Evolutionary conservation across 371 early-diverging fungal species (phyloP), one percentile per base, ranked within the genome.

Genomic region (Capillidium rhysosporum): DNA sequence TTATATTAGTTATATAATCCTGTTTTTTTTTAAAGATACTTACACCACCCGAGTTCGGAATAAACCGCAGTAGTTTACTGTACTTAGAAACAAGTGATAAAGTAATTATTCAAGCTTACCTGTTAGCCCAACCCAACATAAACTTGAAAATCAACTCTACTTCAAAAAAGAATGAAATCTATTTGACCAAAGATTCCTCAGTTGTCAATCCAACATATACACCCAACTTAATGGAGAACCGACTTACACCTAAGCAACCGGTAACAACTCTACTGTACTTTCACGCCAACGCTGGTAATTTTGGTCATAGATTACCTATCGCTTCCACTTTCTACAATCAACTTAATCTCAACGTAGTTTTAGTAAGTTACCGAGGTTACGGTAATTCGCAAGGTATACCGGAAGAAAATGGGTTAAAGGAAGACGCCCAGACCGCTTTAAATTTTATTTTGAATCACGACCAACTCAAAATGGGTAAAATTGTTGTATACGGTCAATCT

Each of bases 351-450:
- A 93, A 96, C 61, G 78, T 96, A n/a, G 79, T 90, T 47, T 85
- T 94, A 89, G 67, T 94, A 12, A 90, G 91, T 9, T 96, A 96
- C 56, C 72, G 97, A 61, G 95, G 97, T 79, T 95, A 96, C 66
- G 97, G 97, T 1, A 60, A 76, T 30, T 84, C 86, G 52, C 86
- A 91, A 56, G 94, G 95, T 1, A 69, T 65, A 25, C 80, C 94
- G 5, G 71, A 71, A 23, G 95, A 94, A 63, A 76, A 76, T 34
- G 95, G 97, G 0, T 63, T 94, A 20, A 71, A 76, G 52, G 73
- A 82, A 38, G 97, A 96, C 63, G 75, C 91, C 18, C 80, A 86
- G 72, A 79, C 92, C 0, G 77, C 86, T 29, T 68, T 94, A 31
- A 80, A 89, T 57, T 92, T 73, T 65, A 71, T 96, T 31, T 68